Base-by-base conservation (phyloP, 225 moss, liverwort and hornwort genomes). In the Sphagnum contortum region DNA sequence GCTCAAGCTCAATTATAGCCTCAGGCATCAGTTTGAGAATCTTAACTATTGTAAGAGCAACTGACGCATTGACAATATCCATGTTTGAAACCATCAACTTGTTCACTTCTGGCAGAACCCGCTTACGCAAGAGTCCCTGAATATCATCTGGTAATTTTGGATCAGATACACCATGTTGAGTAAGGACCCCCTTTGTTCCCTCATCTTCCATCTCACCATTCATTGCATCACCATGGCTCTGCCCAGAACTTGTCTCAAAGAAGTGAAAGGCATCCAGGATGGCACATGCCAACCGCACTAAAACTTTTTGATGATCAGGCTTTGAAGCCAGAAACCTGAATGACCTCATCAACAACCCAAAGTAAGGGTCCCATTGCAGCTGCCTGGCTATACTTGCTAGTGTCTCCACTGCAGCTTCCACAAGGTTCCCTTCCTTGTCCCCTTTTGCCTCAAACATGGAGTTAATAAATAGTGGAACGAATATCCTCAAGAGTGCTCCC, bases 351-450 rank as follows among this genome's bases (percentile, higher is more conserved):
- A 98, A 73, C 61, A 99, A 74, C 7, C 87, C 87, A 52, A 91
- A 91, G 70, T 91, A 99, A 12, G 93, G 87, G 50, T 99, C 89
- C 98, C 98, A 99, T 29, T 69, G 80, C 49, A 99, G 77, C 69
- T 93, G 87, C 48, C 67, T 65, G 29, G 89, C 84, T 81, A 91
- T 89, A 64, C 79, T 84, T 66, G 85, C 89, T 49, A 99, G 48
- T 47, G 91, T 83, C 53, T 93, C 89, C 13, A 99, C 74, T 61
- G 89, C 87, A 59, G 75, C 71, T 59, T 87, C 87, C 47, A 89
- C 86, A 74, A 99, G 68, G 55, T 93, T 93, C 55, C 88, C 98
- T 70, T 99, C 98, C 79, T 93, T 93, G 69, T 99, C 98, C 66
- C 91, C 89, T 73, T 82, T 89, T 48, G 91, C 98, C 76, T 99